Conservation (phyloP, 106 monocot species). For the Allium fistulosum region DNA sequence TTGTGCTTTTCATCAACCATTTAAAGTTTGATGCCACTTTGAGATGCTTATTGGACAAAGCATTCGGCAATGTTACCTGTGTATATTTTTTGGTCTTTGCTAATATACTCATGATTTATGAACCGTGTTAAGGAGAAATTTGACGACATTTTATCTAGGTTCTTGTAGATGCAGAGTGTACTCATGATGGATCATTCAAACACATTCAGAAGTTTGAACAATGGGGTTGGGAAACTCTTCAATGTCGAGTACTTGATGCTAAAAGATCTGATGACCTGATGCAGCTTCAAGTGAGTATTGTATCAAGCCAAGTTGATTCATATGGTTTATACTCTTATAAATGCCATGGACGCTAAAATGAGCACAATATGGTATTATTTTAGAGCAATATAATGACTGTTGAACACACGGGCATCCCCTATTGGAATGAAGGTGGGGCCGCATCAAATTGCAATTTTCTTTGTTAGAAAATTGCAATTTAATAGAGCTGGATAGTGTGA, state of each 20-base stretch:
- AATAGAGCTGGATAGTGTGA: too few relatives aligned
- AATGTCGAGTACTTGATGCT: conserved; percentile 70
- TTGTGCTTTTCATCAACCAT: too few relatives aligned
- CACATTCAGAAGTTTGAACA: conserved; percentile 93
- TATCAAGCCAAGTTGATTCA: not conserved
- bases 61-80: too few relatives aligned
- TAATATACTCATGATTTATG: too few relatives aligned
- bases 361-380: not conserved
- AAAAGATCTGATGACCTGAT: conserved; percentile 64
- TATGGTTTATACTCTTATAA: not conserved
- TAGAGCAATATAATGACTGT: not conserved
- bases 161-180: conserved; percentile 97
- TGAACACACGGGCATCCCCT: too few relatives aligned
- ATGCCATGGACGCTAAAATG: not conserved
- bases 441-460: too few relatives aligned
- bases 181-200: conserved; percentile 96
- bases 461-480: too few relatives aligned
- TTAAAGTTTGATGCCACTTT: too few relatives aligned
- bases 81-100: too few relatives aligned
- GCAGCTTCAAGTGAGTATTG: conserved; percentile 54
- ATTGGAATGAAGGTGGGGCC: too few relatives aligned
- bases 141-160: conserved; percentile 36
- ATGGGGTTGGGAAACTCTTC: conserved; percentile 96
- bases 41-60: too few relatives aligned
- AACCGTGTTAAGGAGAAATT: too few relatives aligned